A percentile compares a stretch with the other conserved stretches of the same genome.
These are phyloP conservation scores for Penicillium sp. DNA, from an alignment of 2,329 filamentous ascomycete species.

Conservation along the genomic window DNA sequence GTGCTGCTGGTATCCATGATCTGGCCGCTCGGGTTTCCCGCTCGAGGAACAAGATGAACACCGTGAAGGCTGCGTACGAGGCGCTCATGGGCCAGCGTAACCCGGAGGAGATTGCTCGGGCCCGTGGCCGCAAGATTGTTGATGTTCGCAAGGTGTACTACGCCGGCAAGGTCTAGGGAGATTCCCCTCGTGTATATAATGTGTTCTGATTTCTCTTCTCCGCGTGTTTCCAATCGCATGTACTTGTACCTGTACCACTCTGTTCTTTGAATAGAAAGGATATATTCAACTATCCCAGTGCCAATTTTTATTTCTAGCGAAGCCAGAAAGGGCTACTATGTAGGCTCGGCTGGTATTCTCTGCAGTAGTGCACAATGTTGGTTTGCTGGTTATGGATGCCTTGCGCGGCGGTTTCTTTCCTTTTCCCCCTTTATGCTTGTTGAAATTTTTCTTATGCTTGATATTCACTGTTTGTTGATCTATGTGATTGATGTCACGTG, in stretches of 20 bases:
- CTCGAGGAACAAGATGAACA: constrained; percentile 95
- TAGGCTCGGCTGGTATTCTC: no score
- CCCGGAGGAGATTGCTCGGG: constrained; percentile 86
- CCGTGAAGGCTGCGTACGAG: constrained; percentile 85
- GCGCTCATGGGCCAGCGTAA: constrained; percentile 80
- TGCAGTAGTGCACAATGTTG: no score
- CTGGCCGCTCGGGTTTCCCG: constrained; percentile 80
- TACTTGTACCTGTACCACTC: constrained; percentile 31
- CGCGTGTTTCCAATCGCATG: constrained; percentile 26
- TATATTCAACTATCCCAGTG: constrained; percentile 6
- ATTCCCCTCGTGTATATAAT: constrained; percentile 27
- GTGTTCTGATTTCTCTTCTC: constrained; percentile 20
- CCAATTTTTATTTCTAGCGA: not conserved
- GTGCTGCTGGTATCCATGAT: constrained; percentile 82
- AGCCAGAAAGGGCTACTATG: no score
- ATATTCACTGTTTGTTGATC: no score
- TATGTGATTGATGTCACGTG: no score
- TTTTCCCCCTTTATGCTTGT: no score
- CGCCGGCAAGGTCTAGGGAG: constrained; percentile 66
- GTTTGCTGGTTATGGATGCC: no score
- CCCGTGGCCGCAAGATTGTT: constrained; percentile 90
- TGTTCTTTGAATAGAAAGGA: constrained; percentile 16
- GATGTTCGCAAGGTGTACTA: constrained; percentile 98
- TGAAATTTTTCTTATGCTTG: no score
- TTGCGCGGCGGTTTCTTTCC: no score